A percentile compares a stretch with the other conserved stretches of the same genome.
Conservation (phyloP, 116 monocot species). For the Trichopus zeylanicus region DNA sequence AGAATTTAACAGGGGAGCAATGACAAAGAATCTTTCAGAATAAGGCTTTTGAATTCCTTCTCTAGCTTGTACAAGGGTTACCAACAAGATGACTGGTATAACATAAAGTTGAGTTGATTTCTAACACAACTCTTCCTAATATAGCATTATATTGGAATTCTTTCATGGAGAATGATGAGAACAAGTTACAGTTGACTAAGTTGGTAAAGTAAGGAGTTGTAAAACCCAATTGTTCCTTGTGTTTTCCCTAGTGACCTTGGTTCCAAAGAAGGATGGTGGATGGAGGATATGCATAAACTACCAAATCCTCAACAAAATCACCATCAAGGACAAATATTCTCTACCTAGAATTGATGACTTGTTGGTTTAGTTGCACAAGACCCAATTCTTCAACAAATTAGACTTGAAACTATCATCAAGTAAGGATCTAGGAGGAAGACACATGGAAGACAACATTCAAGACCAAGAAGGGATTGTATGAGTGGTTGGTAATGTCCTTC, state of each 20-base stretch:
- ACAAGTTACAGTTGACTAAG: too few species aligned
- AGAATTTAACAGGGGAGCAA: neutral
- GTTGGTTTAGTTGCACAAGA: too few species aligned
- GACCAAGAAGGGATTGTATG: neutral
- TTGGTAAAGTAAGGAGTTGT: too few species aligned
- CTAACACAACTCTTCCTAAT: neutral
- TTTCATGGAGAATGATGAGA: constrained; percentile 5
- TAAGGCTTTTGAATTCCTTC: neutral
- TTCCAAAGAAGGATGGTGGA: too few species aligned
- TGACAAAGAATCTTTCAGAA: too few species aligned
- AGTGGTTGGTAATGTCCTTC: constrained; percentile 7
- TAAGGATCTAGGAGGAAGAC: neutral
- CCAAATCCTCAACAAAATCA: too few species aligned
- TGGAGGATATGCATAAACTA: too few species aligned
- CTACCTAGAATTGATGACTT: too few species aligned
- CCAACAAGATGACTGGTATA: neutral
- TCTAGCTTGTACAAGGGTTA: neutral
- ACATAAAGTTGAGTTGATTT: neutral
- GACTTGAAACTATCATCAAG: neutral
- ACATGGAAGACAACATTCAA: constrained; percentile 10
- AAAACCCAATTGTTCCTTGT: too few species aligned
- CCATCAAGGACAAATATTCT: too few species aligned
- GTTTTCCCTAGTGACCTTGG: too few species aligned
- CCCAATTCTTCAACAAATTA: too few species aligned
- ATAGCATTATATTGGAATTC: neutral